Conservation (phyloP, 441 rosid species). For the Gossypium gossypioides region DNA sequence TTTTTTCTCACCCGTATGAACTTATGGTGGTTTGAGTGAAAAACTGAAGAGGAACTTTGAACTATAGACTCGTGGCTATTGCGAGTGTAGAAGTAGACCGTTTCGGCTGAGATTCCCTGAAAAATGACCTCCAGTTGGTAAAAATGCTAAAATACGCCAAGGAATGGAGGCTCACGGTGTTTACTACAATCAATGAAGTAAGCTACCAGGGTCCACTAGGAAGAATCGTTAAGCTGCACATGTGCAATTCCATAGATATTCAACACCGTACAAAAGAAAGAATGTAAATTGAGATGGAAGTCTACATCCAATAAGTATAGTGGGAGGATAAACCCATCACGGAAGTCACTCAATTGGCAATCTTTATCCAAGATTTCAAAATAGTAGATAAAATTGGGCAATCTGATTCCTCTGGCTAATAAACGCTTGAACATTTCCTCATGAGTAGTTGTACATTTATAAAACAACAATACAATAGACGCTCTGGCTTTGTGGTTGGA, state of each 20-base stretch:
- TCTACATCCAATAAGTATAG: neutral
- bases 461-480: too few species aligned
- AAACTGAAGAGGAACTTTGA: neutral
- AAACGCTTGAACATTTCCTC: neutral
- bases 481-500: neutral
- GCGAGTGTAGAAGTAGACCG: neutral
- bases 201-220: neutral
- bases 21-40: neutral
- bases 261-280: neutral
- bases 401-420: neutral
- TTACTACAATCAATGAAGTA: neutral
- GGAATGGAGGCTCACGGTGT: neutral
- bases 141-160: neutral
- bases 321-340: neutral
- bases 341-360: neutral
- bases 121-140: neutral
- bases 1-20: neutral
- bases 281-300: neutral
- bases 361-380: neutral
- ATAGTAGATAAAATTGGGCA: neutral
- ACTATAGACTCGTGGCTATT: neutral
- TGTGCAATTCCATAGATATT: neutral
- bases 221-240: neutral
- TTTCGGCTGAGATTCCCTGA: neutral
- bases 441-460: neutral